Evolutionary conservation across 2,329 filamentous ascomycete genomes (phyloP).

Genomic region (Bertia moriformis): DNA sequence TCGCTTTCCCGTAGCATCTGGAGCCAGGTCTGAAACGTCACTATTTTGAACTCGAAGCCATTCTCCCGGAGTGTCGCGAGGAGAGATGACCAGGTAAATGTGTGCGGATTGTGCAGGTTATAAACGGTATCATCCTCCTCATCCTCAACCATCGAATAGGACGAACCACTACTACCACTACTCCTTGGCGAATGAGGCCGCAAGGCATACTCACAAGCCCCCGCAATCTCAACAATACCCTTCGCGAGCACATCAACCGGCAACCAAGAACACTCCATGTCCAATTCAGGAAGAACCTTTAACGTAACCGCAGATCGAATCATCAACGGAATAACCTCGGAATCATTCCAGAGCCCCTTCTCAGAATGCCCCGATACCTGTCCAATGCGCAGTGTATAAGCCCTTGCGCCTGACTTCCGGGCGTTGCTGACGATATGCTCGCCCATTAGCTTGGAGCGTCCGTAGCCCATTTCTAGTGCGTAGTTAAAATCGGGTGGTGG

Average conservation of each 20-base stretch:
- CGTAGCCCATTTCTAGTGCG: conserved; percentile 13
- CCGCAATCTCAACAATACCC: neutral
- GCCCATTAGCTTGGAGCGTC: conserved; percentile 15
- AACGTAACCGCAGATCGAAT: conserved; percentile 12
- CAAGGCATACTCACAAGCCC: no score
- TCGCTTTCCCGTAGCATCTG: conserved; percentile 13
- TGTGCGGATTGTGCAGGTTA: neutral
- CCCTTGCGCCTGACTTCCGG: conserved; percentile 8
- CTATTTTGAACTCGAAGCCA: conserved; percentile 10
- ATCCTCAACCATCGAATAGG: neutral
- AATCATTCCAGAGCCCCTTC: conserved; percentile 16
- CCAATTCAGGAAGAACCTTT: neutral
- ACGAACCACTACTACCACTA: no score
- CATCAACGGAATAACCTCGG: conserved; percentile 15
- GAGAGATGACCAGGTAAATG: neutral
- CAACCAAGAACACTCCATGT: neutral
- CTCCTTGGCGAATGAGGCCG: no score
- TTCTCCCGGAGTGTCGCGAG: conserved; percentile 17
- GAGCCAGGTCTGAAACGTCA: conserved; percentile 9
- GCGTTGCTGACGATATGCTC: conserved; percentile 14
- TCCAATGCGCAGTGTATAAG: conserved; percentile 15
- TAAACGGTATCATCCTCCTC: neutral
- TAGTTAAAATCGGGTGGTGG: conserved; percentile 8
- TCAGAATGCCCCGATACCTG: conserved; percentile 17
- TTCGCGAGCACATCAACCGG: neutral